Conservation (phyloP, 1,284 basidiomycete genomes). For the Phellinidium pouzarii region DNA sequence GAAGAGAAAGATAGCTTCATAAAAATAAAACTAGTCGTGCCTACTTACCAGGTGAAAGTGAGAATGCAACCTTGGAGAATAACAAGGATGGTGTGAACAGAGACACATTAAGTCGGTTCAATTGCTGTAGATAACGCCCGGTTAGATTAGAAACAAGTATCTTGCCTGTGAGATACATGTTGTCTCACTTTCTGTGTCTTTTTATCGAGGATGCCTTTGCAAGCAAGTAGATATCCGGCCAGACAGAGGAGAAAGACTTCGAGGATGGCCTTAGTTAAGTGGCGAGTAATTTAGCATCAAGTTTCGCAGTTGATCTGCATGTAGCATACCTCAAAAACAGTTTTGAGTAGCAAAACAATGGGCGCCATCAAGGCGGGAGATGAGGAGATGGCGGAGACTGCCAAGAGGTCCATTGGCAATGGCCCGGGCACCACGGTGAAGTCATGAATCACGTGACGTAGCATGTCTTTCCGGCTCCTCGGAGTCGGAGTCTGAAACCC, state of each 20-base stretch:
- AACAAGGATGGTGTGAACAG: conserved; percentile 89
- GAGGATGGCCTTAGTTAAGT: conserved; percentile 58
- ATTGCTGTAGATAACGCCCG: conserved; percentile 40
- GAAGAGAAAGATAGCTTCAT: neutral
- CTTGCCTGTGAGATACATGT: neutral
- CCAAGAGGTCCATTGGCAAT: too few relatives aligned
- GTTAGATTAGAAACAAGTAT: neutral
- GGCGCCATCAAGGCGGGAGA: conserved; percentile 14
- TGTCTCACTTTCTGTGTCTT: conserved; percentile 73
- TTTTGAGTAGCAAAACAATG: conserved; percentile 31
- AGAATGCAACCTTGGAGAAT: conserved; percentile 90
- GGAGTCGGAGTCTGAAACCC: too few relatives aligned
- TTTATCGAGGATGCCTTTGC: conserved; percentile 80
- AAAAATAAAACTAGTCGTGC: neutral
- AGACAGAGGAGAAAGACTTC: conserved; percentile 86
- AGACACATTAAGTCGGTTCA: conserved; percentile 77
- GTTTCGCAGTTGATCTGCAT: neutral
- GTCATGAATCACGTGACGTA: neutral
- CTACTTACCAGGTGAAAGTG: conserved; percentile 57
- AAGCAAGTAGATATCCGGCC: conserved; percentile 80
- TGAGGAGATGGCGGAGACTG: neutral
- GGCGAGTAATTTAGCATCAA: neutral
- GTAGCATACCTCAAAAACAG: conserved; percentile 47
- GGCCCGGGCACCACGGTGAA: neutral
- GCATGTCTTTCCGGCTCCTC: neutral